Conservation (phyloP, 352 stramenopile species). For the Chrysophaeum taylorii region DNA sequence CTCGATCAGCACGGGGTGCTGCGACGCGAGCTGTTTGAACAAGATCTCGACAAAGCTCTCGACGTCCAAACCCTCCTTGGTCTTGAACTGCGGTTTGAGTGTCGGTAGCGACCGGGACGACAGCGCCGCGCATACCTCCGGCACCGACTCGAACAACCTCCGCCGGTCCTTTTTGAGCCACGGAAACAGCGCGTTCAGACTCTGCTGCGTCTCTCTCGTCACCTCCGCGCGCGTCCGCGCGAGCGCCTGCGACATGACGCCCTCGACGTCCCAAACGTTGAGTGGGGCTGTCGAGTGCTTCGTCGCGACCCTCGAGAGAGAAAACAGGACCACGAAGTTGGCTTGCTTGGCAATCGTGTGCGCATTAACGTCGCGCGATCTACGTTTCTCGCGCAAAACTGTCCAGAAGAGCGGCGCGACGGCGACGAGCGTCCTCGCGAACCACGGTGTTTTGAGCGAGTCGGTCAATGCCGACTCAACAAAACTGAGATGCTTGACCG, state of each 20-base stretch:
- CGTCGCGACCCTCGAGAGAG: not conserved
- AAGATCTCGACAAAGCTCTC: conserved; percentile 2
- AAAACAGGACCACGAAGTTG: conserved; percentile 4
- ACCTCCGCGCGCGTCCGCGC: not conserved
- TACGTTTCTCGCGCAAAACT: not conserved
- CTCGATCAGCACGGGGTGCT: not conserved
- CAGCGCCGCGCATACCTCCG: conserved; percentile 14
- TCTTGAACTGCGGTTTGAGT: conserved; percentile 13
- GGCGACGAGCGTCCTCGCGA: not conserved
- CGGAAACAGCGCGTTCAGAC: not conserved
- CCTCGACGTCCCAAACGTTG: not conserved
- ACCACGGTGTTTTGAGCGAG: not conserved
- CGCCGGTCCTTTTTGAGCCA: conserved; percentile 7
- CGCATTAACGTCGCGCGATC: not conserved
- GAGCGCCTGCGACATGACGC: not conserved
- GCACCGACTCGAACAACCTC: conserved; percentile 10
- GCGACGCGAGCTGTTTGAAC: conserved; percentile 13
- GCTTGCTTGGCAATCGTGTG: not conserved
- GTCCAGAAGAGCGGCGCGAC: not conserved
- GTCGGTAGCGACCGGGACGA: conserved; percentile 9
- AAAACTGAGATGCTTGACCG: not conserved
- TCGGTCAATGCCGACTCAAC: not conserved
- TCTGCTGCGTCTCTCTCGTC: not conserved
- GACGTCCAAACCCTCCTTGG: conserved; percentile 5
- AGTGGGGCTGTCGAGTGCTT: not conserved